phyloP scores from a whole-genome alignment of 768 basidiomycete genomes.

The Coprinellus micaceus region DNA sequence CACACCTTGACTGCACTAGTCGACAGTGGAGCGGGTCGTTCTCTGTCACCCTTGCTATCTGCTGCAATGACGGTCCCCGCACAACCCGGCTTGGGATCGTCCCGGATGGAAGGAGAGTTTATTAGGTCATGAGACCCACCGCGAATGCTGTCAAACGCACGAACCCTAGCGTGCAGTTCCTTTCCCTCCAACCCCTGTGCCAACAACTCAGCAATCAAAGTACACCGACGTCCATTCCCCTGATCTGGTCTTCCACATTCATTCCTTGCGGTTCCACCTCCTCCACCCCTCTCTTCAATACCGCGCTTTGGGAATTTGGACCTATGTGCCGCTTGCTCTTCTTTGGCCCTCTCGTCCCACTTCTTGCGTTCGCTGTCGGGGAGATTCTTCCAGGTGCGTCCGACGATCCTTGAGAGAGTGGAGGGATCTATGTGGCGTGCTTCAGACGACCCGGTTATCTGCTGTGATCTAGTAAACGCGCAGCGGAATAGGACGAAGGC shows the following conservation, averaged over 20 bases:
- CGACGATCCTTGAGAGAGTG: constrained; percentile 81
- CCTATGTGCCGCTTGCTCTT: constrained; percentile 73
- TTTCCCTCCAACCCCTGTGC: constrained; percentile 59
- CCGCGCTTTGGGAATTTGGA: constrained; percentile 76
- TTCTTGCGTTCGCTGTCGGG: constrained; percentile 68
- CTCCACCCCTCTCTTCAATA: no score
- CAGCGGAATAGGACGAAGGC: constrained; percentile 87
- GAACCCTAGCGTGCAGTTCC: constrained; percentile 53
- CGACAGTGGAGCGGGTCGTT: no score
- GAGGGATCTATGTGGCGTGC: constrained; percentile 83
- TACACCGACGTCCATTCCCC: constrained; percentile 63
- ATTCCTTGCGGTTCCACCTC: constrained; percentile 48
- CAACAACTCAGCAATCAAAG: constrained; percentile 62
- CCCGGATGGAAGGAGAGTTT: no score
- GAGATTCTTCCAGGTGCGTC: constrained; percentile 77
- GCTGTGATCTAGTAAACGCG: constrained; percentile 74
- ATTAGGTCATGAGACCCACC: no score
- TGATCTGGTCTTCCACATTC: constrained; percentile 64
- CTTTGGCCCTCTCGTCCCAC: constrained; percentile 76
- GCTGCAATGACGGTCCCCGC: no score
- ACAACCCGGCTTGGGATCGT: no score
- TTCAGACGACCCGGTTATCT: constrained; percentile 73
- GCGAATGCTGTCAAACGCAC: constrained; percentile 57
- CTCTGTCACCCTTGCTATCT: no score
- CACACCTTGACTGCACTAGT: no score